Conservation (phyloP, 176 grass and related monocot species). For the Elymus sibiricus region DNA sequence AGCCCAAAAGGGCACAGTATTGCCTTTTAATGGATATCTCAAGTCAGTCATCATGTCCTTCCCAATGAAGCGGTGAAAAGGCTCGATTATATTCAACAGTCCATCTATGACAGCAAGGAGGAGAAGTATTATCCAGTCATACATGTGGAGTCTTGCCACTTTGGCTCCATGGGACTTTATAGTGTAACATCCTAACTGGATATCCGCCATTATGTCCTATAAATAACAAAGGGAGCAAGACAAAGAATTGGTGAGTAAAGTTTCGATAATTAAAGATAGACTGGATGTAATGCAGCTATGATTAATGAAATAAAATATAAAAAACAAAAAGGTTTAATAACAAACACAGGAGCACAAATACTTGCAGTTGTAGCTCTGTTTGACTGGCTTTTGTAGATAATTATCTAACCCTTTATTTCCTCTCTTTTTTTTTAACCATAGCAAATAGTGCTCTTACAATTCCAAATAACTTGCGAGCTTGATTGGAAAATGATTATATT, state of each 20-base stretch:
- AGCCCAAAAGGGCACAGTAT: constrained; percentile 80
- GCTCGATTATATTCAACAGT: constrained; percentile 68
- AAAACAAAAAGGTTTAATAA: background rate
- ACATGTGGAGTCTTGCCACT: constrained; percentile 70
- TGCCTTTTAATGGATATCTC: constrained; percentile 74
- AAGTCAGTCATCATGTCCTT: constrained; percentile 88
- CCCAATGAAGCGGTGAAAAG: constrained; percentile 82
- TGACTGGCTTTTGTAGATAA: background rate
- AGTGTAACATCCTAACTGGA: constrained; percentile 59
- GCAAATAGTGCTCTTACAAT: background rate
- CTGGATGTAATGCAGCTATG: background rate
- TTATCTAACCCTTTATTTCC: background rate
- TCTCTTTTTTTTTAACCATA: background rate
- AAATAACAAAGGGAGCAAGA: constrained; percentile 16
- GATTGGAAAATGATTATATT: background rate
- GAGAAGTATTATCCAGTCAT: constrained; percentile 84
- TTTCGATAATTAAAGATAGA: background rate
- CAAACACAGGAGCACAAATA: background rate
- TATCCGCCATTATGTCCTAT: constrained; percentile 62
- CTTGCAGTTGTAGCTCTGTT: constrained; percentile 17
- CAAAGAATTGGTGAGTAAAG: constrained; percentile 12
- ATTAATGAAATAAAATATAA: background rate
- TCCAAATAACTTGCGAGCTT: background rate
- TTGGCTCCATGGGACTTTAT: constrained; percentile 66
- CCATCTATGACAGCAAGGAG: constrained; percentile 64